These are phyloP conservation scores for Aspergillus nanangensis DNA, from an alignment of 495 filamentous ascomycete genomes.

Conservation along the genomic window DNA sequence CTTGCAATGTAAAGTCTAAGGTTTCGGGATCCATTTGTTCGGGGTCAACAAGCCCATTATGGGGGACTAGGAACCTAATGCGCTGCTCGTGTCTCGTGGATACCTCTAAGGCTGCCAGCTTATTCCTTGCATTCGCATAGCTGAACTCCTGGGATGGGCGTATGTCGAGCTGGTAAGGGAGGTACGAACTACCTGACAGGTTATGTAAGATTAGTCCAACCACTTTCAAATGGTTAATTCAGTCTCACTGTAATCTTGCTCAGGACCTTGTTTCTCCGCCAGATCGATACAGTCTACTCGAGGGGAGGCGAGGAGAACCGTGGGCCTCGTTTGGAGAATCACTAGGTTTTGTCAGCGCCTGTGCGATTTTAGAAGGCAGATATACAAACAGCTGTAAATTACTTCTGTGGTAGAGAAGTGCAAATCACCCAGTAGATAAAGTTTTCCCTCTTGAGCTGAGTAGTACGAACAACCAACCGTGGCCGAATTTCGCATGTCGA, in stretches of 20 bases:
- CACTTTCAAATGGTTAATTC: neutral
- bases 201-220: no score
- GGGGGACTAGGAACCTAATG: slow-evolving; percentile 52
- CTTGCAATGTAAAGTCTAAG: slow-evolving; percentile 47
- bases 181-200: no score
- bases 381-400: slow-evolving; percentile 59
- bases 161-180: slow-evolving; percentile 68
- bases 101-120: slow-evolving; percentile 53
- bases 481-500: slow-evolving; percentile 68
- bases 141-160: slow-evolving; percentile 75
- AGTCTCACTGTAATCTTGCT: slow-evolving; percentile 25
- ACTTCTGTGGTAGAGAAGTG: slow-evolving; percentile 63
- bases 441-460: slow-evolving; percentile 62
- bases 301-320: slow-evolving; percentile 69
- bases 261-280: slow-evolving; percentile 14
- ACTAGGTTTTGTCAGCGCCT: slow-evolving; percentile 43
- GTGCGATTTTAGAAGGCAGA: no score
- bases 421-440: slow-evolving; percentile 82
- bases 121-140: slow-evolving; percentile 64
- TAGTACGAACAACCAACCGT: slow-evolving; percentile 89
- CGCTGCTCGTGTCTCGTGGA: slow-evolving; percentile 31
- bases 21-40: slow-evolving; percentile 43
- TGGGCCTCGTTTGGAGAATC: slow-evolving; percentile 73
- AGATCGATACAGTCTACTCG: slow-evolving; percentile 56
- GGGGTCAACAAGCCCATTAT: slow-evolving; percentile 40